Conservation (phyloP, 1,139 yeast genomes). For the Scheffersomyces segobiensis region DNA sequence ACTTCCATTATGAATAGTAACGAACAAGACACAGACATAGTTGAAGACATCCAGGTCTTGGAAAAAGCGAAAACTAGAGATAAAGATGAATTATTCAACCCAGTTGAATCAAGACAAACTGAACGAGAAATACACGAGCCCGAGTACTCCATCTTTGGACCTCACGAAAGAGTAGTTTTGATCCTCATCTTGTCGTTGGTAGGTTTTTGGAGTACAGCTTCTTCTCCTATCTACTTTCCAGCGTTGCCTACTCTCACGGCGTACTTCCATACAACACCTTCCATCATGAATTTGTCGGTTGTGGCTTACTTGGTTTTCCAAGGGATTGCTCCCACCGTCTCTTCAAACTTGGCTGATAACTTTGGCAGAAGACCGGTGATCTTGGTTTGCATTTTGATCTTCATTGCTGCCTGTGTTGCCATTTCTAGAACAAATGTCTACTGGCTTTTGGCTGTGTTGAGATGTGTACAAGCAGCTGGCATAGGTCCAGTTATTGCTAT, state of each 20-base stretch:
- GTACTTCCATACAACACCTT: constrained; percentile 24
- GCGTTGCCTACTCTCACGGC: constrained; percentile 37
- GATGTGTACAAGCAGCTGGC: constrained; percentile 44
- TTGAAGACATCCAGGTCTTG: not conserved
- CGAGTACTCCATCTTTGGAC: constrained; percentile 12
- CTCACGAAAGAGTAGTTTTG: constrained; percentile 13
- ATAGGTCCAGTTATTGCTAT: constrained; percentile 44
- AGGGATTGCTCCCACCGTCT: constrained; percentile 55
- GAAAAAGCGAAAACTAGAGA: not conserved
- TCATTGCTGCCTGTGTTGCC: constrained; percentile 59
- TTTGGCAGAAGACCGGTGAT: constrained; percentile 71
- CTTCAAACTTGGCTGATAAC: constrained; percentile 66
- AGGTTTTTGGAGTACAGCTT: constrained; percentile 42
- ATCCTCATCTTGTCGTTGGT: constrained; percentile 29
- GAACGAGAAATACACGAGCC: constrained; percentile 1
- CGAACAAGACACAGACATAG: constrained; percentile 1
- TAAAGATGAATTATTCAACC: not conserved
- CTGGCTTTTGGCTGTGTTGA: constrained; percentile 36
- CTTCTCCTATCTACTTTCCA: constrained; percentile 44
- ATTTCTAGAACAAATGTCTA: constrained; percentile 52
- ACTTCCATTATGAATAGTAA: not conserved
- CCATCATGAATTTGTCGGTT: constrained; percentile 34
- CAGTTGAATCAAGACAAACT: not conserved
- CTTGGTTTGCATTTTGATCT: constrained; percentile 51
- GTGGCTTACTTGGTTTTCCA: constrained; percentile 40